Conservation (phyloP, 495 filamentous ascomycete genomes). For the Chaetomium tenue region DNA sequence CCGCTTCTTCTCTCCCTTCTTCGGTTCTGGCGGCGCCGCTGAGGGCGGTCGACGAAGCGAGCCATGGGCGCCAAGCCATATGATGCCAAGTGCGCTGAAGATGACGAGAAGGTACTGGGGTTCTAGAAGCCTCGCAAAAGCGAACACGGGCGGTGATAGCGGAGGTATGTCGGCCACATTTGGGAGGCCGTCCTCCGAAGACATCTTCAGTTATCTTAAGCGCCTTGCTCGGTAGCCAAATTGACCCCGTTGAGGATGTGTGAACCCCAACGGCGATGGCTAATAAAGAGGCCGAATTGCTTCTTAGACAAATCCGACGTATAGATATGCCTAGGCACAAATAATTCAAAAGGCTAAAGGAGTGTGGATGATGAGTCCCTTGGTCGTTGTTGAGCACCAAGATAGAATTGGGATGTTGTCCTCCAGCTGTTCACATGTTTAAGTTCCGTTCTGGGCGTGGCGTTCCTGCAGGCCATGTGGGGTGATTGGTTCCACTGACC, state of each 20-base stretch:
- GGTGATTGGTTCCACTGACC: background rate
- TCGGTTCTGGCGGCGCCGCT: conserved; percentile 59
- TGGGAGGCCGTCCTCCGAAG: conserved; percentile 18
- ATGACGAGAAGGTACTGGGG: conserved; percentile 42
- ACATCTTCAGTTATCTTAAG: conserved; percentile 14
- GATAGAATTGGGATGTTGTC: background rate
- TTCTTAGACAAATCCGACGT: background rate
- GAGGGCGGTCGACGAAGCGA: conserved; percentile 72
- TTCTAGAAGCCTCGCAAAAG: conserved; percentile 51
- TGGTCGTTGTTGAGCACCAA: background rate
- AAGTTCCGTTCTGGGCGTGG: conserved; percentile 11
- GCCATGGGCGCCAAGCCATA: conserved; percentile 48
- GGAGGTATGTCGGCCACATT: conserved; percentile 10
- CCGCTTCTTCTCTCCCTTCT: conserved; percentile 44
- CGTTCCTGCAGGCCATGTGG: background rate
- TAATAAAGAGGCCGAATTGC: background rate
- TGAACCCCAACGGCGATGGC: background rate
- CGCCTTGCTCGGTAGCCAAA: background rate
- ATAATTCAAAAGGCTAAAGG: background rate
- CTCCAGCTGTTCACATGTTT: background rate
- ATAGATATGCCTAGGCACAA: background rate
- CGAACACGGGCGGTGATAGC: conserved; percentile 13
- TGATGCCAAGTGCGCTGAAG: conserved; percentile 43
- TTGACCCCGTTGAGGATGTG: background rate
- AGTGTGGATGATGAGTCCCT: background rate